A percentile compares a stretch with the other conserved stretches of the same genome.
These are phyloP conservation scores for Sporothrix variecibatus DNA, from an alignment of 2,329 filamentous ascomycete species.

Conservation along the genomic window DNA sequence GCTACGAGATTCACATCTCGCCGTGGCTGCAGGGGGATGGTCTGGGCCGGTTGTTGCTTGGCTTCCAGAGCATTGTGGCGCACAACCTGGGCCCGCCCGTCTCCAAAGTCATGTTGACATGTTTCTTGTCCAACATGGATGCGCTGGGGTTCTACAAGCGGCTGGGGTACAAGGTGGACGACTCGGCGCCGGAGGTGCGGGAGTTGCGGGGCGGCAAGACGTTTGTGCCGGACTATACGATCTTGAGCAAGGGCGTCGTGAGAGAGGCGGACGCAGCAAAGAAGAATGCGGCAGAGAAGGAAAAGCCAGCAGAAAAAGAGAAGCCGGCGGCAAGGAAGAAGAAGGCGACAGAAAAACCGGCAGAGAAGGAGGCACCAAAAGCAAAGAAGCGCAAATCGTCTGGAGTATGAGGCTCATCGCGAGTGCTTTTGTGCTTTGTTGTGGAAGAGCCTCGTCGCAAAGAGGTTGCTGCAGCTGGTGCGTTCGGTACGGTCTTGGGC, in stretches of 20 bases:
- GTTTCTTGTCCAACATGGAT: constrained; percentile 62
- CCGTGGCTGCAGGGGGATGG: constrained; percentile 58
- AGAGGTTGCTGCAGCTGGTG: neutral
- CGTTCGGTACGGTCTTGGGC: neutral
- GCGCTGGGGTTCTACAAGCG: constrained; percentile 63
- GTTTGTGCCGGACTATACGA: constrained; percentile 59
- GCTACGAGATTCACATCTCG: constrained; percentile 75
- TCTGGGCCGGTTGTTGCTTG: constrained; percentile 62
- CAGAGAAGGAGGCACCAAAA: neutral
- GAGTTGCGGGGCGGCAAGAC: constrained; percentile 58
- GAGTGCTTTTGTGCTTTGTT: neutral
- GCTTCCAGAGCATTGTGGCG: constrained; percentile 55
- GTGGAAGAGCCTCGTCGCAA: neutral
- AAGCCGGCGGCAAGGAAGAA: neutral
- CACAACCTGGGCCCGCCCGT: constrained; percentile 52
- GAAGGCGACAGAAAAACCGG: too few species aligned
- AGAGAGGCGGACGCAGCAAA: neutral
- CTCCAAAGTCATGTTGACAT: constrained; percentile 72
- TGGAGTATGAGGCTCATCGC: neutral
- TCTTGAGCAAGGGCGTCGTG: constrained; percentile 52
- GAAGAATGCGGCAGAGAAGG: neutral
- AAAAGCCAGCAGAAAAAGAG: neutral
- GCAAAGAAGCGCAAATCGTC: neutral
- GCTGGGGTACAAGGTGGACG: constrained; percentile 59
- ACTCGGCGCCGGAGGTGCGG: constrained; percentile 55